These are phyloP conservation scores for Aquilaria yunnanensis DNA, from an alignment of 345 rosid genomes.

Conservation along the genomic window DNA sequence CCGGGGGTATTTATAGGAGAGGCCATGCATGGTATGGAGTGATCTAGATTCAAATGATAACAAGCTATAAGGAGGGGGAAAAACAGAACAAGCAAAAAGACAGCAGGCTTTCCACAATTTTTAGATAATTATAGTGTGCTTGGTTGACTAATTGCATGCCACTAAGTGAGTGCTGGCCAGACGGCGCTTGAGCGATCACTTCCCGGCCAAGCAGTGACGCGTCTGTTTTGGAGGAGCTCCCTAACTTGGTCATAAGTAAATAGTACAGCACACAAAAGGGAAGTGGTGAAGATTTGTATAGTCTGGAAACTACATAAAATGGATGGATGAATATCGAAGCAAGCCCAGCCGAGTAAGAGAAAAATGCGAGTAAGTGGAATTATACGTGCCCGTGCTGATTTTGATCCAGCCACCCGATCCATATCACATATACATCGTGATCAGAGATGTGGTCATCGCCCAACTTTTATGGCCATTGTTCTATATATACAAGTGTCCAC, in stretches of 20 bases:
- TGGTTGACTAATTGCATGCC: neutral
- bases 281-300: neutral
- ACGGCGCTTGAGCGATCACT: neutral
- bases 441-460: too few species aligned
- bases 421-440: too few species aligned
- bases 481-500: too few species aligned
- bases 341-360: neutral
- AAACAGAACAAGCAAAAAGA: too few species aligned
- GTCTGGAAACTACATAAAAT: neutral
- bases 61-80: too few species aligned
- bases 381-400: conserved; percentile 16
- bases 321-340: neutral
- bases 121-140: neutral
- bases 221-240: conserved; percentile 6
- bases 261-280: neutral
- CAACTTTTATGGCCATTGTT: too few species aligned
- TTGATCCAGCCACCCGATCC: neutral
- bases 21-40: neutral
- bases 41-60: neutral
- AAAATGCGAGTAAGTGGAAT: conserved; percentile 11
- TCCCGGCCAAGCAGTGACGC: conserved; percentile 3
- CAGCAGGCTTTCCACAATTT: too few species aligned
- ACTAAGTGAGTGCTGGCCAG: neutral
- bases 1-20: conserved; percentile 5
- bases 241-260: neutral